A percentile compares a stretch with the other conserved stretches of the same genome.
Evolutionary conservation across 768 basidiomycete species (phyloP).

Genomic region (Xerocomellus intermedius): DNA sequence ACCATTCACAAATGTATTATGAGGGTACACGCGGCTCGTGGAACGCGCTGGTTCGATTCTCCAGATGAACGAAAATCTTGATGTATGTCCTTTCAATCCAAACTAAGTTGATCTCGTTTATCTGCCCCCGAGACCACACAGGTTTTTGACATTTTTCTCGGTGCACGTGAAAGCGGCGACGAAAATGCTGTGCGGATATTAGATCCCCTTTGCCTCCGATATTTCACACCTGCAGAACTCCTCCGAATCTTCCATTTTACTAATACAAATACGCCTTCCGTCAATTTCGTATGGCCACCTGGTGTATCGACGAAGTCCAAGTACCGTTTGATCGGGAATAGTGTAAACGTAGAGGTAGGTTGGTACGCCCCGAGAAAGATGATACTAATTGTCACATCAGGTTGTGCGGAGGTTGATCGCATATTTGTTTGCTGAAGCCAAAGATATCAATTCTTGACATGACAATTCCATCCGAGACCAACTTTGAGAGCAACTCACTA

Average conservation of each 20-base stretch:
- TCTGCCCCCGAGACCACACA: constrained; percentile 50
- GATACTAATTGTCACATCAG: constrained; percentile 11
- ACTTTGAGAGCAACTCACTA: no score
- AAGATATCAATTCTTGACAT: background rate
- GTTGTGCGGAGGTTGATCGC: constrained; percentile 55
- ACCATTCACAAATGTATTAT: constrained; percentile 24
- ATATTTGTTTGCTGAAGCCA: constrained; percentile 45
- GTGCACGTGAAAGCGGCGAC: constrained; percentile 40
- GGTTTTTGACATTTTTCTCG: constrained; percentile 56
- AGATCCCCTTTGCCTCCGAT: constrained; percentile 60
- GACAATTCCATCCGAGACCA: no score
- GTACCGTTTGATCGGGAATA: constrained; percentile 79
- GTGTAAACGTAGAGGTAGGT: constrained; percentile 70
- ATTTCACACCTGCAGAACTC: constrained; percentile 73
- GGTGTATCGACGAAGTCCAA: constrained; percentile 62
- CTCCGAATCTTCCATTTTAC: constrained; percentile 65
- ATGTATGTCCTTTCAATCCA: constrained; percentile 42
- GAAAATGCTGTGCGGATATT: constrained; percentile 52
- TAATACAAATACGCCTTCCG: constrained; percentile 2
- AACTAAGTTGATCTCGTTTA: background rate
- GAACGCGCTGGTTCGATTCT: constrained; percentile 78
- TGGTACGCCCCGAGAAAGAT: background rate
- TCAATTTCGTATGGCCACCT: constrained; percentile 60
- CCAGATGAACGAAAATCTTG: constrained; percentile 63
- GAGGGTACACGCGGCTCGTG: constrained; percentile 75